phyloP scores from a whole-genome alignment of 345 rosid species.

The Salix koriyanagi region DNA sequence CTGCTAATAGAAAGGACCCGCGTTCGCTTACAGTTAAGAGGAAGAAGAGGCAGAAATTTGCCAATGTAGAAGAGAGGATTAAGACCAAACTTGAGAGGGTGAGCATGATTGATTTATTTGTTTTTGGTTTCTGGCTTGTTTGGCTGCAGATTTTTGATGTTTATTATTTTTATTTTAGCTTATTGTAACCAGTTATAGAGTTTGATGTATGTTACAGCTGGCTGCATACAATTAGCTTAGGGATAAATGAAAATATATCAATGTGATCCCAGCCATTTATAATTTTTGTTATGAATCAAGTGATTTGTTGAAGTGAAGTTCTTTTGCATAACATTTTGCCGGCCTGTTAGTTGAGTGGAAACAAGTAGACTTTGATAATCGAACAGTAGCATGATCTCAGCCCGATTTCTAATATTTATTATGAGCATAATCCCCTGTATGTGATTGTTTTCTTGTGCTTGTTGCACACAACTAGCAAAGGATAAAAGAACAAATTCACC shows the following conservation, averaged over 20 bases:
- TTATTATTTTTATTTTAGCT: not conserved
- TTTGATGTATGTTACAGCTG: not conserved
- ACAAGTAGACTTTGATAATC: not conserved
- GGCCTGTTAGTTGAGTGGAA: not conserved
- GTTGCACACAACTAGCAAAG: not conserved
- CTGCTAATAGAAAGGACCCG: conserved; percentile 80
- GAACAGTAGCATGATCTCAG: not conserved
- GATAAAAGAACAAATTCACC: not conserved
- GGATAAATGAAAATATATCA: not conserved
- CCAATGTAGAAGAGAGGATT: conserved; percentile 69
- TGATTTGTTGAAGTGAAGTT: too few species aligned
- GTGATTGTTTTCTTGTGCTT: not conserved
- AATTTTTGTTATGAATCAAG: too few species aligned
- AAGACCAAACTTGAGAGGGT: conserved; percentile 84
- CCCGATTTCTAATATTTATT: not conserved
- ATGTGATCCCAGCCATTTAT: not conserved
- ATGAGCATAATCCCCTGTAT: not conserved
- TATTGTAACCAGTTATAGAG: not conserved
- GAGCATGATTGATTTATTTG: not conserved
- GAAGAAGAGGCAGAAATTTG: conserved; percentile 61
- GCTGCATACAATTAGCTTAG: not conserved
- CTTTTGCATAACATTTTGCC: too few species aligned
- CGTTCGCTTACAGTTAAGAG: conserved; percentile 62
- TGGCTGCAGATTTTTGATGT: not conserved
- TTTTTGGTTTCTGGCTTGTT: not conserved